These are phyloP conservation scores for Colletotrichum orbiculare DNA, from an alignment of 2,329 filamentous ascomycete species.

Conservation along the genomic window DNA sequence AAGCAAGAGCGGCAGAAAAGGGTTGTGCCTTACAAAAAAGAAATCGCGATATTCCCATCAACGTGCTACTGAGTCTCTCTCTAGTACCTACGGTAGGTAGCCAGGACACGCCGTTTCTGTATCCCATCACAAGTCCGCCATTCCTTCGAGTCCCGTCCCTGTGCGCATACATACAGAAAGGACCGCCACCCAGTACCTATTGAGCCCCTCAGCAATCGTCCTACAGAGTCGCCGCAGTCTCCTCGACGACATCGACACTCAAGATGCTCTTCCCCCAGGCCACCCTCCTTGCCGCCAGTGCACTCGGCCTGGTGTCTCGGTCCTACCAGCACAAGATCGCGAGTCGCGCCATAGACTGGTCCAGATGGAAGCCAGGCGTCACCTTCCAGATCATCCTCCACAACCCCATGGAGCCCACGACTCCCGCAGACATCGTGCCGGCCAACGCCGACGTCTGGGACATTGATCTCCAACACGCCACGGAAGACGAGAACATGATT, in stretches of 20 bases:
- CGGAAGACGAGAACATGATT: conserved; percentile 42
- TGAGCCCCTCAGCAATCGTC: too few relatives aligned
- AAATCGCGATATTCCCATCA: too few relatives aligned
- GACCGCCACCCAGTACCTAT: too few relatives aligned
- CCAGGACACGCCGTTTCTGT: too few relatives aligned
- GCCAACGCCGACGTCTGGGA: conserved; percentile 44
- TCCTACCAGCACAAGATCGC: not conserved
- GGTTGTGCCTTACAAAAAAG: too few relatives aligned
- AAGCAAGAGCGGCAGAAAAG: too few relatives aligned
- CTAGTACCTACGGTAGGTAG: too few relatives aligned
- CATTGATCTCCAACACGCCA: conserved; percentile 45
- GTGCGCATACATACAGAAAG: too few relatives aligned
- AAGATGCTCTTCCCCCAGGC: conserved; percentile 7
- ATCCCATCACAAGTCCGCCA: too few relatives aligned
- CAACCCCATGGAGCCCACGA: conserved; percentile 44
- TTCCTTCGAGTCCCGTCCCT: too few relatives aligned
- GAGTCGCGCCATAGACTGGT: conserved; percentile 31
- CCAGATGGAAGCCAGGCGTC: conserved; percentile 43
- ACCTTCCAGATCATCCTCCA: conserved; percentile 47
- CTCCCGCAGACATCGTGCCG: conserved; percentile 41
- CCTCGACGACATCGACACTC: not conserved
- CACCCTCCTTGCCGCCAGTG: conserved; percentile 17
- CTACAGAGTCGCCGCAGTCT: too few relatives aligned
- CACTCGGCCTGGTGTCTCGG: conserved; percentile 12
- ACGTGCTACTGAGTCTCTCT: too few relatives aligned